These are phyloP conservation scores for Pseudocercospora vitis DNA, from an alignment of 2,329 filamentous ascomycete genomes.

Conservation along the genomic window DNA sequence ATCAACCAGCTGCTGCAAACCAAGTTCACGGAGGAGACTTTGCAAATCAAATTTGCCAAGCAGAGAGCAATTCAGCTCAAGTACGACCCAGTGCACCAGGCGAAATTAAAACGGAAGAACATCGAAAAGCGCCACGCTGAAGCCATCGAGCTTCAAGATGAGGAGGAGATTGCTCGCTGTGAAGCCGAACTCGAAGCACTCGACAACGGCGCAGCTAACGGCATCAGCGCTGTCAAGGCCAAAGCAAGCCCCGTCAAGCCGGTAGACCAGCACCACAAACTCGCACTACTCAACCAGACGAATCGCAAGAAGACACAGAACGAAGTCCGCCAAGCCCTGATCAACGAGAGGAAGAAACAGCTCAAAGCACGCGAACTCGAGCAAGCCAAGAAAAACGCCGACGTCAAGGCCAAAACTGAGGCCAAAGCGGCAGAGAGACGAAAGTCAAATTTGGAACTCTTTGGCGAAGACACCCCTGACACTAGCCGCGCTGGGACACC, in stretches of 20 bases:
- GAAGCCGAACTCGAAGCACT: slow-evolving; percentile 55
- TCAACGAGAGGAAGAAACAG: slow-evolving; percentile 63
- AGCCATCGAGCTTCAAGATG: slow-evolving; percentile 64
- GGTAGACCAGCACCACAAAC: slow-evolving; percentile 71
- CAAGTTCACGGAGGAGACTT: slow-evolving; percentile 77
- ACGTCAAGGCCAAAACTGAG: slow-evolving; percentile 47
- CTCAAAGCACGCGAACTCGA: slow-evolving; percentile 53
- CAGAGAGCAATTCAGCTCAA: slow-evolving; percentile 65
- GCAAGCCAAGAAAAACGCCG: slow-evolving; percentile 47
- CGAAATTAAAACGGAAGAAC: slow-evolving; percentile 66
- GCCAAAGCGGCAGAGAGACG: slow-evolving; percentile 24
- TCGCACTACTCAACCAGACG: slow-evolving; percentile 78
- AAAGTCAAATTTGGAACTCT: slow-evolving; percentile 47
- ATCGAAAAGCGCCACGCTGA: slow-evolving; percentile 65
- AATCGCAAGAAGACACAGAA: slow-evolving; percentile 85
- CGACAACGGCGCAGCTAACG: slow-evolving; percentile 66
- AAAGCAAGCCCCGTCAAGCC: slow-evolving; percentile 43
- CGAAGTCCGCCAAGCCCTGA: slow-evolving; percentile 83
- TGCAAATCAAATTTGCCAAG: slow-evolving; percentile 74
- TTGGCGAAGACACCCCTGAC: slow-evolving; percentile 46
- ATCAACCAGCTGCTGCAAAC: slow-evolving; percentile 79
- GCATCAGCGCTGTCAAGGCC: slow-evolving; percentile 52
- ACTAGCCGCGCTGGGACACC: slow-evolving; percentile 52
- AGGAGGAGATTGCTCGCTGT: slow-evolving; percentile 53
- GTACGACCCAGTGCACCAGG: slow-evolving; percentile 54